Evolutionary conservation across 495 filamentous ascomycete genomes (phyloP).

Genomic region (Aspergillus haitiensis): DNA sequence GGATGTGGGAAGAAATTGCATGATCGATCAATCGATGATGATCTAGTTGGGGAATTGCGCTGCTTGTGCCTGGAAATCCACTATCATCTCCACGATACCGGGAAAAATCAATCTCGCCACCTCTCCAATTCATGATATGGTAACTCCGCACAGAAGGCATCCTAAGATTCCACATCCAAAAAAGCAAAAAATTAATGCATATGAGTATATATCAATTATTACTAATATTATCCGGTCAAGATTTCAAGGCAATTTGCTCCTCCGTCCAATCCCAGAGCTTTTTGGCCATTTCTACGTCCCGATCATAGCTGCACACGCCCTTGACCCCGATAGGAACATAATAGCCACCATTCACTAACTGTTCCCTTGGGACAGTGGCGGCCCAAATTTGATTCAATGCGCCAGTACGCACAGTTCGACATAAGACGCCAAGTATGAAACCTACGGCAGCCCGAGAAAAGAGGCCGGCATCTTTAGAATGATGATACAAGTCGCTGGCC

Average conservation of each 20-base stretch:
- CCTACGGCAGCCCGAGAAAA: constrained; percentile 31
- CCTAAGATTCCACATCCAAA: not conserved
- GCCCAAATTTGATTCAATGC: constrained; percentile 64
- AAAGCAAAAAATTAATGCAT: not conserved
- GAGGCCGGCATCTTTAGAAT: constrained; percentile 29
- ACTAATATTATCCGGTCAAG: constrained; percentile 4
- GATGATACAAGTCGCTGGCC: constrained; percentile 51
- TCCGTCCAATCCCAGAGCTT: constrained; percentile 67
- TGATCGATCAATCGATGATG: not conserved
- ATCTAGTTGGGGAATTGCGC: not conserved
- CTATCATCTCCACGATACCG: not conserved
- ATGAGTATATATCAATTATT: not conserved
- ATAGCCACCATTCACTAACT: constrained; percentile 53
- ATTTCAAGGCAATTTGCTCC: constrained; percentile 41
- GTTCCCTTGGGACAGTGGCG: constrained; percentile 32
- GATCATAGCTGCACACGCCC: constrained; percentile 38
- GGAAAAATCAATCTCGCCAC: not conserved
- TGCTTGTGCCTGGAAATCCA: not conserved
- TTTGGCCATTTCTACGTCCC: constrained; percentile 48
- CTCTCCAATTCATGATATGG: no score
- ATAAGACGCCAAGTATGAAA: constrained; percentile 25
- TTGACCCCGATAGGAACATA: constrained; percentile 56
- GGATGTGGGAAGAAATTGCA: not conserved
- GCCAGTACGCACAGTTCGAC: constrained; percentile 44
- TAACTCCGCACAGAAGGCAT: no score